Base-by-base conservation (phyloP, 345 rosid species). In the Draba incana region DNA sequence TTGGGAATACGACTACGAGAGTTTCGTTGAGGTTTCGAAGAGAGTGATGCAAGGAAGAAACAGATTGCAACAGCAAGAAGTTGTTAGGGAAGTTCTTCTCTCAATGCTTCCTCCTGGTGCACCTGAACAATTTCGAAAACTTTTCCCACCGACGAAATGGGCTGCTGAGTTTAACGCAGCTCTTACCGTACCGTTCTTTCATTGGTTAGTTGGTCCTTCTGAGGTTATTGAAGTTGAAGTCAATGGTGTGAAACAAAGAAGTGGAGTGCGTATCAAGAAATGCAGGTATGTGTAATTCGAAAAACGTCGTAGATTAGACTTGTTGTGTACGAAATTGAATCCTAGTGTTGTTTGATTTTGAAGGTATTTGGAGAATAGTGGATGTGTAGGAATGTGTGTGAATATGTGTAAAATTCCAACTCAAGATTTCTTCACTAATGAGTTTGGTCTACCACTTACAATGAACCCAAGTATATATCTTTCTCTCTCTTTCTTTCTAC, bases 41-140 rank as follows among this genome's bases (percentile, higher is more conserved):
- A 82, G 92, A 65, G 97, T 94, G 57, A 88, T 79, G 84, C 89
- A 90, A 27, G 95, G 96, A 27, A 78, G 96, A 50, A 84, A 90
- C 2, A 78, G 92, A 10, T 25, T 30, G 14, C 86, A 86, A 84
- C 97, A 93, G 69, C 95, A 93, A 73, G 79, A 88, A 71, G 99
- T 81, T 9, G 98, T 93, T 49, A 82, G 96, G 15, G 88, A 94
- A 68, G 95, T 94, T 68, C 88, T 94, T 76, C 66, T 93, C 74
- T 93, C 97, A 42, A 87, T 93, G 97, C 89, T 90, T 30, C 95
- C 98, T 44, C 96, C 96, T 3, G 97, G 97, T 37, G 97, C 98
- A 8, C 98, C 97, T 14, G 83, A 84, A 20, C 97, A 93, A 97
- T 90, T 93, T 59, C 77, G 83, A 75, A 88, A 90, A 77, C 61